Evolutionary conservation across 805 yeast species (phyloP).

Genomic region (Monosporozyma yasuniensis): DNA sequence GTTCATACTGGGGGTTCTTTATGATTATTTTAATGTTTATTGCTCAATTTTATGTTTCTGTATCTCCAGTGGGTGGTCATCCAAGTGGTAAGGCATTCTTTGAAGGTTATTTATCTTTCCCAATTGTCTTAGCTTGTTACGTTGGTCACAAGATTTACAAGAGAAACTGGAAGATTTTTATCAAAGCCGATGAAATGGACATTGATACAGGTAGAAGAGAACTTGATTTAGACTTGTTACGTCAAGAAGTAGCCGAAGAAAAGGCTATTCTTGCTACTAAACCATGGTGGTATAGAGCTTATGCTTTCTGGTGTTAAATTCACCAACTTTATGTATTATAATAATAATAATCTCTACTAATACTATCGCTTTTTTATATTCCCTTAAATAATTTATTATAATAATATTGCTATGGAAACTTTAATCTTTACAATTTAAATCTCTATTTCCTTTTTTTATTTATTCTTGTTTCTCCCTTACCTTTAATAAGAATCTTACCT

Average conservation of each 20-base stretch:
- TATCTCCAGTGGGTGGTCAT: conserved; percentile 51
- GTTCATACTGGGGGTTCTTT: conserved; percentile 53
- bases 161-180: conserved; percentile 33
- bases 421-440: background rate
- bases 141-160: conserved; percentile 50
- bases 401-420: background rate
- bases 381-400: background rate
- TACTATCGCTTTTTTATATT: background rate
- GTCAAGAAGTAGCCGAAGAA: conserved; percentile 46
- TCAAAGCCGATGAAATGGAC: conserved; percentile 45
- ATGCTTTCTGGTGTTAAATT: conserved; percentile 40
- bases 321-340: background rate
- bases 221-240: conserved; percentile 43
- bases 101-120: conserved; percentile 54
- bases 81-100: conserved; percentile 56
- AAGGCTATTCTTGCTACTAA: conserved; percentile 33
- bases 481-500: conserved; percentile 38
- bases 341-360: background rate
- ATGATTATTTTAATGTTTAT: conserved; percentile 53
- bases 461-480: conserved; percentile 64
- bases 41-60: conserved; percentile 78
- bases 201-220: conserved; percentile 57
- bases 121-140: conserved; percentile 51
- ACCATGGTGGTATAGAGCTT: conserved; percentile 40
- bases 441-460: conserved; percentile 9